phyloP scores from a whole-genome alignment of 352 stramenopile genomes.

The Phytophthora lateralis region DNA sequence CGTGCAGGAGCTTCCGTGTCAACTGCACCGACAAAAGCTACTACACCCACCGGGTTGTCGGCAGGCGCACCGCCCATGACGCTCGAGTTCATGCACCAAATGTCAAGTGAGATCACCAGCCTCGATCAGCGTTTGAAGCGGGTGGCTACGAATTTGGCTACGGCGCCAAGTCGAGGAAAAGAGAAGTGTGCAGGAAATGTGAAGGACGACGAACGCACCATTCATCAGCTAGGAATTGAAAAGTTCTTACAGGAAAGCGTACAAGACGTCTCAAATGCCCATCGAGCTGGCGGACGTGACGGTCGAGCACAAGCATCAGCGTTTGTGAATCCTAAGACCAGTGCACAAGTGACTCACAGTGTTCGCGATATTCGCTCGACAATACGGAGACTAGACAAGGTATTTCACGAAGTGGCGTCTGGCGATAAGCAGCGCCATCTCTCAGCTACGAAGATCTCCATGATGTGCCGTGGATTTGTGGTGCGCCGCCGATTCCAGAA shows the following conservation, averaged over 20 bases:
- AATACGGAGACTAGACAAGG: slow-evolving; percentile 66
- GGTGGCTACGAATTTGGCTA: slow-evolving; percentile 15
- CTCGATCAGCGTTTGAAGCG: slow-evolving; percentile 36
- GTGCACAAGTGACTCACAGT: slow-evolving; percentile 59
- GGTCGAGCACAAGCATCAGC: slow-evolving; percentile 2
- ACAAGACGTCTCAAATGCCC: slow-evolving; percentile 42
- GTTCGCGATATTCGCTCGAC: slow-evolving; percentile 72
- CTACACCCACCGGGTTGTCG: neutral
- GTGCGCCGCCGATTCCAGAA: slow-evolving; percentile 50
- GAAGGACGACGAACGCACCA: slow-evolving; percentile 12
- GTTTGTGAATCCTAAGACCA: slow-evolving; percentile 35
- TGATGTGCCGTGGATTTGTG: slow-evolving; percentile 59
- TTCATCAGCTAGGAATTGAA: slow-evolving; percentile 51
- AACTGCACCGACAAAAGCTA: slow-evolving; percentile 17
- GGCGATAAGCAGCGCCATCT: slow-evolving; percentile 76
- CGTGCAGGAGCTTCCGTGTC: slow-evolving; percentile 11
- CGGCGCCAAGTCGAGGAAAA: neutral
- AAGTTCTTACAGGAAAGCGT: slow-evolving; percentile 56
- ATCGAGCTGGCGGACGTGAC: slow-evolving; percentile 2
- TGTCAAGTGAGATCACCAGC: slow-evolving; percentile 32
- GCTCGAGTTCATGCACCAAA: slow-evolving; percentile 31
- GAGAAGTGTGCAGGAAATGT: neutral
- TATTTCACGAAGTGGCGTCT: slow-evolving; percentile 79
- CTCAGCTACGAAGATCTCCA: slow-evolving; percentile 68
- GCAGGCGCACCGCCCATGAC: slow-evolving; percentile 7